A percentile compares a stretch with the other conserved stretches of the same genome.
Conservation (phyloP, 1,139 yeast genomes). For the Saccharomyces hybrid region DNA sequence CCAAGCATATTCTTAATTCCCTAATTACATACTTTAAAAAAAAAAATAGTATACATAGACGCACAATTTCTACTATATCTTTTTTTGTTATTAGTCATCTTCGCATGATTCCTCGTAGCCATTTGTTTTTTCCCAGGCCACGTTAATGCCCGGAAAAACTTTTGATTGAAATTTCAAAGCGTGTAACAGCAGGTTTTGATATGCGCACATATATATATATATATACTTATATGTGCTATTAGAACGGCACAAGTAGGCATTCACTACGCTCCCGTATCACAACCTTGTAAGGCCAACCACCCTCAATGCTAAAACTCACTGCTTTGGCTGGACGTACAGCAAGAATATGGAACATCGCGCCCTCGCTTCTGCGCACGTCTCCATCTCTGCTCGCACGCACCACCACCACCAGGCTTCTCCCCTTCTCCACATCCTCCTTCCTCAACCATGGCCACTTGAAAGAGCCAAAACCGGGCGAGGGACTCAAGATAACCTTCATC, state of each 20-base stretch:
- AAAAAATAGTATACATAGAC: neutral
- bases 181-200: neutral
- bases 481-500: slow-evolving; percentile 74
- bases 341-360: neutral
- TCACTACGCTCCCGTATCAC: neutral
- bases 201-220: too few relatives aligned
- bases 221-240: too few relatives aligned
- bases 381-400: neutral
- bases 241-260: neutral
- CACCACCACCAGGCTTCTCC: neutral
- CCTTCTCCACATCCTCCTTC: slow-evolving; percentile 8
- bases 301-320: neutral
- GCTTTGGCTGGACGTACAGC: neutral
- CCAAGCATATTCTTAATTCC: neutral
- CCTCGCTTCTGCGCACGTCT: neutral
- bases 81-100: neutral
- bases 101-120: neutral
- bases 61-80: neutral
- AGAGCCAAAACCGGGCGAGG: slow-evolving; percentile 91
- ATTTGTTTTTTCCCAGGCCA: neutral
- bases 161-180: neutral
- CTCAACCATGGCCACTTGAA: slow-evolving; percentile 72
- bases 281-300: too few relatives aligned
- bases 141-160: neutral
- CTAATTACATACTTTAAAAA: neutral